phyloP scores from a whole-genome alignment of 2,329 filamentous ascomycete genomes.

The Pseudopyricularia cyperi region DNA sequence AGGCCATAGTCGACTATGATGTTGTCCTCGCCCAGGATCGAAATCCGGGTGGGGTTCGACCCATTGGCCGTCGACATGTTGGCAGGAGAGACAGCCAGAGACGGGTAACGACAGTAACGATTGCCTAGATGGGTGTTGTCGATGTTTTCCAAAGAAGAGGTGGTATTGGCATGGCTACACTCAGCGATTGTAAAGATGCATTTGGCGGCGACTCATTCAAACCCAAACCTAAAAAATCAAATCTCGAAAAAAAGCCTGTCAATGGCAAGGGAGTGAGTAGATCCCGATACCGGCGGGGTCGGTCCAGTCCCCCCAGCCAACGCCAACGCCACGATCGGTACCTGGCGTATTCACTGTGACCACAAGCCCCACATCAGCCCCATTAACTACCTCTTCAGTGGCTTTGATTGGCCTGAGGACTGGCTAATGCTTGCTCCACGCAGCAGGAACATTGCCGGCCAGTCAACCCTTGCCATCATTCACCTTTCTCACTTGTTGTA shows the following conservation, averaged over 20 bases:
- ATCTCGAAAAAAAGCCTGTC: background rate
- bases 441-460: too few relatives aligned
- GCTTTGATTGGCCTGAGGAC: too few relatives aligned
- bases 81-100: background rate
- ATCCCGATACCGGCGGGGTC: background rate
- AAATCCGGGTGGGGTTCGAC: constrained; percentile 45
- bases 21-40: constrained; percentile 76
- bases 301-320: too few relatives aligned
- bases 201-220: background rate
- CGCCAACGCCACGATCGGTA: background rate
- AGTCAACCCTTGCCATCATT: too few relatives aligned
- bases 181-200: background rate
- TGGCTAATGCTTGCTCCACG: too few relatives aligned
- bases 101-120: background rate
- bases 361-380: too few relatives aligned
- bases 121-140: background rate
- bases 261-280: too few relatives aligned
- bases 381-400: too few relatives aligned
- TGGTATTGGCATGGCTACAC: background rate
- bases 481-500: too few relatives aligned
- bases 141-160: background rate
- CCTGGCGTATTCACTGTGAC: too few relatives aligned
- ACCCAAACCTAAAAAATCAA: too few relatives aligned
- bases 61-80: constrained; percentile 10
- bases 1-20: constrained; percentile 89